Percentiles rank a stretch among this genome's conserved stretches.
Evolutionary conservation across 108 stramenopile genomes (phyloP).

Genomic region (Conticribra weissflogii): DNA sequence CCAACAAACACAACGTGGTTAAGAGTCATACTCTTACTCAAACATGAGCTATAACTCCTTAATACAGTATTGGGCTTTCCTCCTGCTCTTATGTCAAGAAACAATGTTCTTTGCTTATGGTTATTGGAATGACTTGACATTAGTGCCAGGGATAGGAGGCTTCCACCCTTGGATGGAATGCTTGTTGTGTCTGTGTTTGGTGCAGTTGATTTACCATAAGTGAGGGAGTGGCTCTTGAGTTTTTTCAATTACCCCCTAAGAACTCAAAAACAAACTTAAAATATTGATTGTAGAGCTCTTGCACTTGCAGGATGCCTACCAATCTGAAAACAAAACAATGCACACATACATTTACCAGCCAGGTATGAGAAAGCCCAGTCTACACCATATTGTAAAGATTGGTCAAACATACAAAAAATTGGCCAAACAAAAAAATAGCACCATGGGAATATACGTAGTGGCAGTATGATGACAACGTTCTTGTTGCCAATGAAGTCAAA

Average conservation of each 20-base stretch:
- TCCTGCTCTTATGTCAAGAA: constrained; percentile 52
- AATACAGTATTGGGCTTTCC: constrained; percentile 40
- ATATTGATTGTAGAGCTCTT: constrained; percentile 30
- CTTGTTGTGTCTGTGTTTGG: constrained; percentile 15
- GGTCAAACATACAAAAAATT: constrained; percentile 50
- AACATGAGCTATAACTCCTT: constrained; percentile 34
- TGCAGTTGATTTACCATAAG: no score
- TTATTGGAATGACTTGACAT: constrained; percentile 51
- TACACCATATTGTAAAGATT: constrained; percentile 39
- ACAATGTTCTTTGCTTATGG: constrained; percentile 60
- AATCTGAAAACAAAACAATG: constrained; percentile 35
- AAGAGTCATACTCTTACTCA: constrained; percentile 67
- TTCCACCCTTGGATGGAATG: constrained; percentile 39
- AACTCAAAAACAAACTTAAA: constrained; percentile 33
- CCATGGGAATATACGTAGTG: constrained; percentile 46
- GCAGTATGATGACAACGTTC: constrained; percentile 14
- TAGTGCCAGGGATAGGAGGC: constrained; percentile 68
- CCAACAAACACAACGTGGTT: constrained; percentile 70
- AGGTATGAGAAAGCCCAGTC: constrained; percentile 37
- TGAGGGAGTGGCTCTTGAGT: constrained; percentile 11
- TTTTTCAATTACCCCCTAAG: constrained; percentile 27
- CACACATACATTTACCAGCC: constrained; percentile 25
- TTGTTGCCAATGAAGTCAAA: constrained; percentile 18
- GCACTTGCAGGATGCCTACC: constrained; percentile 28
- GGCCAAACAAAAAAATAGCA: constrained; percentile 50